Conservation (phyloP, 495 filamentous ascomycete species). For the Pseudomonodictys pantanalensis region DNA sequence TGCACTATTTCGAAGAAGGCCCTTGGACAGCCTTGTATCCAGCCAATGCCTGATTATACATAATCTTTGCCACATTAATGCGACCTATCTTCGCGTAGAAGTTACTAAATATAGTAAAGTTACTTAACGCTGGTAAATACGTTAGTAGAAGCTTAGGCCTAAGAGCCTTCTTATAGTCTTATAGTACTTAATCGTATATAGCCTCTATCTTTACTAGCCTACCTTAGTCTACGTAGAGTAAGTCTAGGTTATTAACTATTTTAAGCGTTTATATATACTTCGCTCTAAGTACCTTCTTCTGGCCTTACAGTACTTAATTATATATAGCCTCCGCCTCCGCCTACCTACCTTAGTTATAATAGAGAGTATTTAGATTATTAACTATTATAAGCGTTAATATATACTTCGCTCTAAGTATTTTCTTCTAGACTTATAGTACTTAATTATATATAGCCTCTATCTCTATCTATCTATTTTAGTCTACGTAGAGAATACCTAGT, state of each 20-base stretch:
- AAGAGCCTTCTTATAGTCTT: conserved; percentile 16
- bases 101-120: conserved; percentile 27
- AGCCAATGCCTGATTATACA: conserved; percentile 33
- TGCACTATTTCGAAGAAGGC: conserved; percentile 33
- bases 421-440: too few relatives aligned
- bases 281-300: conserved; percentile 3
- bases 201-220: not conserved
- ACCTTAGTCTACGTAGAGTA: not conserved
- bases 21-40: conserved; percentile 33
- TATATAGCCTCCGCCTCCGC: not conserved
- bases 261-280: conserved; percentile 3
- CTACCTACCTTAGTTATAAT: too few relatives aligned
- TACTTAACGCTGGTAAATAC: conserved; percentile 33
- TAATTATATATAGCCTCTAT: too few relatives aligned
- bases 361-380: too few relatives aligned
- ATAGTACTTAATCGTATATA: too few relatives aligned
- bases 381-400: too few relatives aligned
- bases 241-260: not conserved
- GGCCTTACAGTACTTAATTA: not conserved
- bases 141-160: conserved; percentile 18
- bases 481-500: too few relatives aligned
- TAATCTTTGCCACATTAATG: conserved; percentile 29
- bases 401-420: too few relatives aligned
- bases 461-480: too few relatives aligned
- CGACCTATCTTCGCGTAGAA: conserved; percentile 27